Evolutionary conservation across 2,329 filamentous ascomycete genomes (phyloP).

Genomic region (Stagonosporopsis rhizophila): DNA sequence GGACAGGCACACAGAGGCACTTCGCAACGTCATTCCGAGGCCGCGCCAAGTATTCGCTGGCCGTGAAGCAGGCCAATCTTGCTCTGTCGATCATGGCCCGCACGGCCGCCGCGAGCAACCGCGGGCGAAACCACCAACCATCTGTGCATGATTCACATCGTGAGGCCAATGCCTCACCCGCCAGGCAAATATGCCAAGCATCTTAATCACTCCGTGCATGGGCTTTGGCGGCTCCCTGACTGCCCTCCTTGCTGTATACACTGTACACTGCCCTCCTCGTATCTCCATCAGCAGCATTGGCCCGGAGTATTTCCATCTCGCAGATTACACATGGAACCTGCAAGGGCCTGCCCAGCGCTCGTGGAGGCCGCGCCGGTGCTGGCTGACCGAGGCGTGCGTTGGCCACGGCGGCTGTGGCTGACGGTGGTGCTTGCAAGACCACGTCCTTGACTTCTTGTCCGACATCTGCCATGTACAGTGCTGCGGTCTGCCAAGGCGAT

Average conservation of each 20-base stretch:
- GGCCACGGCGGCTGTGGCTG: neutral
- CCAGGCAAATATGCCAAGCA: slow-evolving; percentile 5
- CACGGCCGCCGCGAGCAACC: slow-evolving; percentile 12
- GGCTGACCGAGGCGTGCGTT: neutral
- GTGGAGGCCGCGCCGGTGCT: neutral
- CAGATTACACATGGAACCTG: slow-evolving; percentile 5
- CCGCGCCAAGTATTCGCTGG: neutral
- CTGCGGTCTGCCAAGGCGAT: no score
- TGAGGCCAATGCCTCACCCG: slow-evolving; percentile 9
- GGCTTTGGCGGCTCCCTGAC: neutral
- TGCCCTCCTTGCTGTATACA: no score
- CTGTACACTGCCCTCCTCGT: slow-evolving; percentile 12
- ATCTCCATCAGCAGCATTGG: slow-evolving; percentile 6
- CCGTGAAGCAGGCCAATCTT: neutral
- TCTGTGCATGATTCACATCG: neutral
- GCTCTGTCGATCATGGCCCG: slow-evolving; percentile 3
- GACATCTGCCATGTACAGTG: neutral
- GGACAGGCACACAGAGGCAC: no score
- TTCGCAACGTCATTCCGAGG: slow-evolving; percentile 17
- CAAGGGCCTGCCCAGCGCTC: slow-evolving; percentile 5
- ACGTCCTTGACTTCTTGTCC: neutral
- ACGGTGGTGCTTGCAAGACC: neutral
- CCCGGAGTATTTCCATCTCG: slow-evolving; percentile 5
- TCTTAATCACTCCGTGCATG: neutral
- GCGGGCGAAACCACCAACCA: slow-evolving; percentile 9